These are phyloP conservation scores for Polyrhizophydium stewartii DNA, from an alignment of 371 early-diverging fungal genomes.

Conservation along the genomic window DNA sequence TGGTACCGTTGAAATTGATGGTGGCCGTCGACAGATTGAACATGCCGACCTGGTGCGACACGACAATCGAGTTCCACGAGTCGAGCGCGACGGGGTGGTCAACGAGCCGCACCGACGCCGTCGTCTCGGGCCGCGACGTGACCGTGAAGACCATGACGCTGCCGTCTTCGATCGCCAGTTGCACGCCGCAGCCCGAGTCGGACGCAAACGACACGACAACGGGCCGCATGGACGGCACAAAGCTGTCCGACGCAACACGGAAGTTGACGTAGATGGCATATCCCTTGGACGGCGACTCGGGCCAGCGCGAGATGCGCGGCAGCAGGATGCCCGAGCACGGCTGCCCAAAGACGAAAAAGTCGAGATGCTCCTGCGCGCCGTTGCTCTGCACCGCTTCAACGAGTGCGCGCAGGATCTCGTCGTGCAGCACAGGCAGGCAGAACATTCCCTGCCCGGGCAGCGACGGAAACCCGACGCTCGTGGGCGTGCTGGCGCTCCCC, in stretches of 20 bases:
- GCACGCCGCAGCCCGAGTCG: not conserved
- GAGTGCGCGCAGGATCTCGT: not conserved
- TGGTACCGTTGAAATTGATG: not conserved
- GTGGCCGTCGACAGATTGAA: constrained; percentile 2
- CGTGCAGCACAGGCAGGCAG: not conserved
- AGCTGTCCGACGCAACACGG: not conserved
- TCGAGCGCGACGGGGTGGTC: not conserved
- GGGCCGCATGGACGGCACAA: not conserved
- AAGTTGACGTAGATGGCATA: not conserved
- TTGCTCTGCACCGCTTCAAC: not conserved
- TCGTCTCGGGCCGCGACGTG: not conserved
- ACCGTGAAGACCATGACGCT: not conserved
- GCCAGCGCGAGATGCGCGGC: not conserved
- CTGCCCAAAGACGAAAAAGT: not conserved
- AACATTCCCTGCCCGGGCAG: not conserved
- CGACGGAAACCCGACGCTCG: not conserved
- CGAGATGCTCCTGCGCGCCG: not conserved
- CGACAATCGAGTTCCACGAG: not conserved
- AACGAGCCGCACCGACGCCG: not conserved
- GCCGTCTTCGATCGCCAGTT: not conserved
- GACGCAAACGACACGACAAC: not conserved
- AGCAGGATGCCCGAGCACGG: not conserved
- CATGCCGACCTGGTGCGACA: constrained; percentile 2
- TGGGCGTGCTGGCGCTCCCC: not conserved
- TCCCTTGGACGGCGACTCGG: not conserved